These are phyloP conservation scores for Mucor mucedo DNA, from an alignment of 371 early-diverging fungal genomes.

Conservation along the genomic window DNA sequence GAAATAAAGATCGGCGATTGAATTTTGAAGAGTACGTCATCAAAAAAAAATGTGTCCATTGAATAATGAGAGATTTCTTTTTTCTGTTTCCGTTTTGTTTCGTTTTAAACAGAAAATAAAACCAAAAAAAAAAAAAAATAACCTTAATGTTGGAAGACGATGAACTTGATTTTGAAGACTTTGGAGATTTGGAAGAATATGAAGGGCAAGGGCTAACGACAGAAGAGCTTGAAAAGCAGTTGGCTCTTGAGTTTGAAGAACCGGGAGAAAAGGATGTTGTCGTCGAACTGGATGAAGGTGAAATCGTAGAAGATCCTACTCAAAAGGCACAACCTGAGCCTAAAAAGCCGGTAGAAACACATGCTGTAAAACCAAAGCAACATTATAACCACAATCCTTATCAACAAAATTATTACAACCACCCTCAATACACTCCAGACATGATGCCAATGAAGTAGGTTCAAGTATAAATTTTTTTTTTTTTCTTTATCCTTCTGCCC, in stretches of 20 bases:
- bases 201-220: constrained; percentile 14
- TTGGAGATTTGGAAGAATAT: constrained; percentile 23
- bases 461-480: constrained; percentile 8
- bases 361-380: not conserved
- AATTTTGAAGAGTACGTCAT: no score
- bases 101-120: no score
- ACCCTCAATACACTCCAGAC: constrained; percentile 10
- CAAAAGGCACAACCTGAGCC: not conserved
- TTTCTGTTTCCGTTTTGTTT: no score
- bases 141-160: constrained; percentile 21
- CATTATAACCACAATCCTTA: not conserved
- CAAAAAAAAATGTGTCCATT: no score
- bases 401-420: constrained; percentile 2
- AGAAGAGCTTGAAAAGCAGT: constrained; percentile 23
- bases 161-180: constrained; percentile 28
- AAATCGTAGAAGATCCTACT: constrained; percentile 4
- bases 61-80: no score
- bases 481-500: not conserved
- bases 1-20: no score
- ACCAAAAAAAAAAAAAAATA: no score
- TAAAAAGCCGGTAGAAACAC: constrained; percentile 1
- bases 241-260: constrained; percentile 16
- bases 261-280: not conserved
- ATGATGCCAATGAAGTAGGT: constrained; percentile 29
- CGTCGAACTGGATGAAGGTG: constrained; percentile 5